Conservation (phyloP, 192 early-diverging fungal species). For the Backusella liffmaniae region DNA sequence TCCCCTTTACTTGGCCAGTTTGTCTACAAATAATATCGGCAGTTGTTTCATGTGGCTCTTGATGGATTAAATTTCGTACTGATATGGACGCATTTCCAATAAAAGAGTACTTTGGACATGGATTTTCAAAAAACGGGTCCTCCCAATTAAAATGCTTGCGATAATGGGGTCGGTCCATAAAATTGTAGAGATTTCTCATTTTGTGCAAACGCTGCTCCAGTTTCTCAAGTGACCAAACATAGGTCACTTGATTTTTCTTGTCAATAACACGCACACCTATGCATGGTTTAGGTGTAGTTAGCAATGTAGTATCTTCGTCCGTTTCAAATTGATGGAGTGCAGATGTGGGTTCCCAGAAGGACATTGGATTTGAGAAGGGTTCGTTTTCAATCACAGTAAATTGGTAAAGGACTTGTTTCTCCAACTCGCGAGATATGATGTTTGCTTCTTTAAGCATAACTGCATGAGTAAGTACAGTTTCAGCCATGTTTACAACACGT, state of each 20-base stretch:
- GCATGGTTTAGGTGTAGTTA: slow-evolving; percentile 44
- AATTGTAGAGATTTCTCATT: slow-evolving; percentile 56
- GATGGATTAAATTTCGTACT: slow-evolving; percentile 41
- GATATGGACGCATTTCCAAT: slow-evolving; percentile 47
- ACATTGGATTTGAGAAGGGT: slow-evolving; percentile 45
- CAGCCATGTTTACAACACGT: slow-evolving; percentile 60
- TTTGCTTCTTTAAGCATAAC: slow-evolving; percentile 88
- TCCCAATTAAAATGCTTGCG: slow-evolving; percentile 59
- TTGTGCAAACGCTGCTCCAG: slow-evolving; percentile 34
- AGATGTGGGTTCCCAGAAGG: slow-evolving; percentile 51
- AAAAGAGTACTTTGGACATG: slow-evolving; percentile 52
- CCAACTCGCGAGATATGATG: slow-evolving; percentile 80
- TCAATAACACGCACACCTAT: slow-evolving; percentile 58
- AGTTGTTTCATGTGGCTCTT: slow-evolving; percentile 40
- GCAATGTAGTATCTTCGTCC: slow-evolving; percentile 45
- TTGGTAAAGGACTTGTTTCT: slow-evolving; percentile 79
- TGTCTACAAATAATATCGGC: slow-evolving; percentile 41
- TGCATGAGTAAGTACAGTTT: slow-evolving; percentile 66
- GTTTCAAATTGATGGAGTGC: slow-evolving; percentile 47
- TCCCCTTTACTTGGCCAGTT: slow-evolving; percentile 46
- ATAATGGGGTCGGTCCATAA: slow-evolving; percentile 54
- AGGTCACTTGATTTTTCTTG: slow-evolving; percentile 49
- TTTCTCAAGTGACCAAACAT: slow-evolving; percentile 46
- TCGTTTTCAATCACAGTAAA: slow-evolving; percentile 72
- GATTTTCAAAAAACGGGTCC: slow-evolving; percentile 63